Conservation (phyloP, 805 yeast species). For the Brettanomyces custersianus region DNA sequence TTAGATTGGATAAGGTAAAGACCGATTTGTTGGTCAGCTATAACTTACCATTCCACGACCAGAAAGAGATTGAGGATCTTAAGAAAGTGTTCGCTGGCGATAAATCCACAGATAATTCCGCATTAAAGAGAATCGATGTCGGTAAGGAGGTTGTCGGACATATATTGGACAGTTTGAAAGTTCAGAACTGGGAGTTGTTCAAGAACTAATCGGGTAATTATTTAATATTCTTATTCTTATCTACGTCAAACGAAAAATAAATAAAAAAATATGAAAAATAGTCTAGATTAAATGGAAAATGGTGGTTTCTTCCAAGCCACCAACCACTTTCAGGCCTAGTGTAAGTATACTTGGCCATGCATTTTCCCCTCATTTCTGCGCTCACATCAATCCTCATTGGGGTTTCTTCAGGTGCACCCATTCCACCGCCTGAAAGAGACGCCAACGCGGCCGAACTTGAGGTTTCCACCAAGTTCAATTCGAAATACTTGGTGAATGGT, state of each 20-base stretch:
- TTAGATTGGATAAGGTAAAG: slow-evolving; percentile 39
- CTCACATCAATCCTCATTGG: too few relatives aligned
- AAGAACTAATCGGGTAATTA: too few relatives aligned
- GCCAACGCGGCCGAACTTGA: background rate
- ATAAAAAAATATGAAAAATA: too few relatives aligned
- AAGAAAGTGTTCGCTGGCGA: slow-evolving; percentile 8
- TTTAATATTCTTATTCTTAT: too few relatives aligned
- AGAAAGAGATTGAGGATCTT: slow-evolving; percentile 21
- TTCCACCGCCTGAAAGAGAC: too few relatives aligned
- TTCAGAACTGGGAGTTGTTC: slow-evolving; percentile 42
- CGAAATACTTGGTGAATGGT: slow-evolving; percentile 5
- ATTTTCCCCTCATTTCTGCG: too few relatives aligned
- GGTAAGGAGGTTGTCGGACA: slow-evolving; percentile 19
- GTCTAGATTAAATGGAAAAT: too few relatives aligned
- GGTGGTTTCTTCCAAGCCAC: background rate
- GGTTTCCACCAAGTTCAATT: background rate
- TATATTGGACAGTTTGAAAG: slow-evolving; percentile 22
- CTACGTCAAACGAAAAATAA: too few relatives aligned
- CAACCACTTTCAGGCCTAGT: background rate
- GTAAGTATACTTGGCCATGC: background rate
- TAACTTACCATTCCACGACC: slow-evolving; percentile 42
- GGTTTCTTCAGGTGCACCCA: too few relatives aligned
- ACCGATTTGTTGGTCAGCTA: slow-evolving; percentile 58
- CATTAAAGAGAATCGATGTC: slow-evolving; percentile 20
- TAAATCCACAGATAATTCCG: slow-evolving; percentile 10